These are phyloP conservation scores for Sechiopsis laciniata DNA, from an alignment of 306 rosid species.

Conservation along the genomic window DNA sequence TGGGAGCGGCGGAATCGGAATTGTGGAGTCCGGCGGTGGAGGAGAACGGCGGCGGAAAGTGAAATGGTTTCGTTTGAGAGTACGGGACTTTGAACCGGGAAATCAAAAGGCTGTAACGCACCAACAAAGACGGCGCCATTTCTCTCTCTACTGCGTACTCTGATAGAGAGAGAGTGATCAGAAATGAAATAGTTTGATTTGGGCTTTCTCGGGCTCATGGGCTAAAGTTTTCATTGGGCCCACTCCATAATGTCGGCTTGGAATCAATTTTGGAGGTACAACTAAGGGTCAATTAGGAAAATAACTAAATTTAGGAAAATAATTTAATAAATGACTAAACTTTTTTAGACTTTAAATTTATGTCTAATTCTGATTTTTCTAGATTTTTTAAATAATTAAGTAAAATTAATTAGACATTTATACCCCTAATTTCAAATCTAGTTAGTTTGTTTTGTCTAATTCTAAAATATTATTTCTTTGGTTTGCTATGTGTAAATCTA, in stretches of 20 bases:
- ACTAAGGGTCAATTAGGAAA: too few relatives aligned
- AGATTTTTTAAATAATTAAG: too few relatives aligned
- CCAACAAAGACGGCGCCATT: slow-evolving; percentile 32
- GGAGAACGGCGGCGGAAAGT: slow-evolving; percentile 23
- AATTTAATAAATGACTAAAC: too few relatives aligned
- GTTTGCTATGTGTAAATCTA: too few relatives aligned
- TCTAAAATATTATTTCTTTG: too few relatives aligned
- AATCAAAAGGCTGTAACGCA: slow-evolving; percentile 33
- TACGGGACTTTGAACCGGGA: slow-evolving; percentile 25
- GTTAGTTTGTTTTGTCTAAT: too few relatives aligned
- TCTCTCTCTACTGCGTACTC: not conserved
- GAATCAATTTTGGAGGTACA: not conserved
- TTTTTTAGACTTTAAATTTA: too few relatives aligned
- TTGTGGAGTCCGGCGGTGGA: slow-evolving; percentile 20
- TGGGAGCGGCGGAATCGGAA: slow-evolving; percentile 27
- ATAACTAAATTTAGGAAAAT: too few relatives aligned
- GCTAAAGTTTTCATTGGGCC: not conserved
- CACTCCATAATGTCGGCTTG: not conserved
- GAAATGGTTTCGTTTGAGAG: slow-evolving; percentile 13
- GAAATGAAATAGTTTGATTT: not conserved
- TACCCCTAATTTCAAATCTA: too few relatives aligned
- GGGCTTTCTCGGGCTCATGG: not conserved
- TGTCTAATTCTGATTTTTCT: too few relatives aligned
- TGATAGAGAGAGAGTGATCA: not conserved
- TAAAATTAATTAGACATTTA: too few relatives aligned